phyloP scores from a whole-genome alignment of 2,329 filamentous ascomycete species.

The Penicillium thymicola region DNA sequence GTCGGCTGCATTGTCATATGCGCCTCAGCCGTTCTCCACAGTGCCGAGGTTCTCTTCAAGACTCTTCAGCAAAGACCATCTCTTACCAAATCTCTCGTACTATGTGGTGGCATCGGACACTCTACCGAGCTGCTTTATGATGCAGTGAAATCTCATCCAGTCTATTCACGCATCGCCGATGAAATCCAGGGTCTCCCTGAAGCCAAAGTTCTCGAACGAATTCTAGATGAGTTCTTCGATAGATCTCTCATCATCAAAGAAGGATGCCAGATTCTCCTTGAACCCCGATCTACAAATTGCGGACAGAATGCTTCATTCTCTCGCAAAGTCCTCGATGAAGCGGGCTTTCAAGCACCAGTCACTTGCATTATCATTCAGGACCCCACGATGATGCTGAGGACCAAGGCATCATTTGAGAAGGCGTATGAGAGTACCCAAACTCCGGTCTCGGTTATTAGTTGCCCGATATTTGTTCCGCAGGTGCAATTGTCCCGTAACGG shows the following conservation, averaged over 20 bases:
- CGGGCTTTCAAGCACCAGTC: constrained; percentile 19
- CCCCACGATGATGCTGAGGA: constrained; percentile 47
- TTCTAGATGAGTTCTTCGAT: constrained; percentile 29
- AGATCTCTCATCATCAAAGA: constrained; percentile 21
- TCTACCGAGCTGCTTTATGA: constrained; percentile 45
- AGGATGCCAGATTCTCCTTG: constrained; percentile 38
- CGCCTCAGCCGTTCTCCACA: constrained; percentile 38
- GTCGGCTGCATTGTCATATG: constrained; percentile 43
- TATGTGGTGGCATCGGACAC: constrained; percentile 48
- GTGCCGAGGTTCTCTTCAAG: constrained; percentile 36
- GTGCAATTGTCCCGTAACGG: constrained; percentile 3
- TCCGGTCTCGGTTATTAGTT: constrained; percentile 25
- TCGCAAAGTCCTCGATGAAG: constrained; percentile 33
- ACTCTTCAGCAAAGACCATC: constrained; percentile 28
- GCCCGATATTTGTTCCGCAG: constrained; percentile 20
- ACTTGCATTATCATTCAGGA: constrained; percentile 44
- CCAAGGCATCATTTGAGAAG: constrained; percentile 43
- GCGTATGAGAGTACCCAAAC: constrained; percentile 28
- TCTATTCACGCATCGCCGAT: constrained; percentile 27
- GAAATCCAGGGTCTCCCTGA: constrained; percentile 39
- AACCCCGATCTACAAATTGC: constrained; percentile 48
- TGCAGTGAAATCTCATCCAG: constrained; percentile 34
- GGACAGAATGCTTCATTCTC: constrained; percentile 44
- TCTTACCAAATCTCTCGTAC: constrained; percentile 37
- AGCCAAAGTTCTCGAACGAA: constrained; percentile 38